These are phyloP conservation scores for Favolaschia claudopus DNA, from an alignment of 768 basidiomycete species.

Conservation along the genomic window DNA sequence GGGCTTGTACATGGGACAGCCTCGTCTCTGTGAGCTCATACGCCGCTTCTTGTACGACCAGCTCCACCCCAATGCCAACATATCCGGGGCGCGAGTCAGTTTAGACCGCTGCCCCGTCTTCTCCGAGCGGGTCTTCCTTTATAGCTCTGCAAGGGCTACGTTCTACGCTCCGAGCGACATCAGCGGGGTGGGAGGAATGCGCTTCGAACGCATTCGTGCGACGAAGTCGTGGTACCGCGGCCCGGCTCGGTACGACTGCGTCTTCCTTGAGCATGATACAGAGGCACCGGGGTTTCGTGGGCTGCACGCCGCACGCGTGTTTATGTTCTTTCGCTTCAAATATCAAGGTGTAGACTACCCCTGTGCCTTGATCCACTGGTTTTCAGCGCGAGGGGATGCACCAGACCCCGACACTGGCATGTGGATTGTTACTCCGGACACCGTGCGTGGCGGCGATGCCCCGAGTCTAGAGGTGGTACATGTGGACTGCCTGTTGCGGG, in stretches of 20 bases:
- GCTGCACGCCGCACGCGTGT: constrained; percentile 31
- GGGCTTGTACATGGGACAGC: constrained; percentile 2
- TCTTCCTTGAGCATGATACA: constrained; percentile 24
- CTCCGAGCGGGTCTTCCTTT: neutral
- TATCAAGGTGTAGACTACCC: constrained; percentile 23
- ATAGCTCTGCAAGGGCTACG: neutral
- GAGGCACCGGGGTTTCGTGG: constrained; percentile 26
- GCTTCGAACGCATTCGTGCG: constrained; percentile 29
- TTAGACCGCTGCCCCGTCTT: neutral
- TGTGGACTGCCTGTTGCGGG: constrained; percentile 9
- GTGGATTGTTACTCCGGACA: constrained; percentile 35
- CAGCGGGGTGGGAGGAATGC: constrained; percentile 31
- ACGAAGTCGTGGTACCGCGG: constrained; percentile 27
- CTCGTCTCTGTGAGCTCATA: constrained; percentile 12
- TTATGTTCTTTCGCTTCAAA: constrained; percentile 31
- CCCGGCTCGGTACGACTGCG: constrained; percentile 25
- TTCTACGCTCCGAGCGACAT: constrained; percentile 34
- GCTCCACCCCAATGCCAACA: constrained; percentile 9
- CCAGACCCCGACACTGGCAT: constrained; percentile 32
- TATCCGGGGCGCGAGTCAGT: neutral
- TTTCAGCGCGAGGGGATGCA: constrained; percentile 1
- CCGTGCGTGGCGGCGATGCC: neutral
- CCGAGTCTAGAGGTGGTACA: constrained; percentile 25
- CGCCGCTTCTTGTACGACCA: constrained; percentile 28
- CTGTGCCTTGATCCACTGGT: constrained; percentile 38